phyloP scores from a whole-genome alignment of 768 basidiomycete genomes.

The Lentinula lateritia region DNA sequence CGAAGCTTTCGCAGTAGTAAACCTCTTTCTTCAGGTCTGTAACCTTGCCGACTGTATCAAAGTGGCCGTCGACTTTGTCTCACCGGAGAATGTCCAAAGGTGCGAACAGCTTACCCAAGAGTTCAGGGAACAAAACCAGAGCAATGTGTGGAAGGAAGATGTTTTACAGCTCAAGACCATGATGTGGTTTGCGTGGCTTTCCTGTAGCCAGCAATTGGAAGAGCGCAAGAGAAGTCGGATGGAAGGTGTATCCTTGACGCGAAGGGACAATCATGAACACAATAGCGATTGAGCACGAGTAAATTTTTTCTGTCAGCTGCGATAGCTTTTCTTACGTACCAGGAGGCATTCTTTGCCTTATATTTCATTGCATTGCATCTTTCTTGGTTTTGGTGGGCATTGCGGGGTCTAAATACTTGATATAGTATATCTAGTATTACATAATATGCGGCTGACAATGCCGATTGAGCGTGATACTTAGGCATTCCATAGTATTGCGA shows the following conservation, averaged over 20 bases:
- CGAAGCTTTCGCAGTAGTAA: not conserved
- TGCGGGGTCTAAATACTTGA: too few relatives aligned
- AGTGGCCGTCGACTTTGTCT: slow-evolving; percentile 92
- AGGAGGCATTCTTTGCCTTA: too few relatives aligned
- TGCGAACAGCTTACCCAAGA: slow-evolving; percentile 85
- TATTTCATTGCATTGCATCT: too few relatives aligned
- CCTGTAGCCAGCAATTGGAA: slow-evolving; percentile 41
- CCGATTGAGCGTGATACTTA: too few relatives aligned
- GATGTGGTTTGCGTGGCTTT: slow-evolving; percentile 93
- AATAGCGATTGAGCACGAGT: not conserved
- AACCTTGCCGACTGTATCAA: slow-evolving; percentile 95
- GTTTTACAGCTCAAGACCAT: slow-evolving; percentile 86
- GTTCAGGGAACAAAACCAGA: slow-evolving; percentile 86
- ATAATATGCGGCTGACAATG: too few relatives aligned
- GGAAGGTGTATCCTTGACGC: not conserved
- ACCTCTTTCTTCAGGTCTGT: slow-evolving; percentile 53
- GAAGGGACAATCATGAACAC: not conserved
- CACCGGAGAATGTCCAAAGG: slow-evolving; percentile 83
- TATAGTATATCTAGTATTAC: too few relatives aligned
- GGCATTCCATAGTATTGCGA: too few relatives aligned
- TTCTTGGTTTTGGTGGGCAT: too few relatives aligned
- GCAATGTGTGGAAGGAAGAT: slow-evolving; percentile 90
- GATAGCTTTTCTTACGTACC: not conserved
- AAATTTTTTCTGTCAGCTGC: not conserved
- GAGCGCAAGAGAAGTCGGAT: not conserved